Conservation (phyloP, 2,329 filamentous ascomycete species). For the Cordyceps cicadae region DNA sequence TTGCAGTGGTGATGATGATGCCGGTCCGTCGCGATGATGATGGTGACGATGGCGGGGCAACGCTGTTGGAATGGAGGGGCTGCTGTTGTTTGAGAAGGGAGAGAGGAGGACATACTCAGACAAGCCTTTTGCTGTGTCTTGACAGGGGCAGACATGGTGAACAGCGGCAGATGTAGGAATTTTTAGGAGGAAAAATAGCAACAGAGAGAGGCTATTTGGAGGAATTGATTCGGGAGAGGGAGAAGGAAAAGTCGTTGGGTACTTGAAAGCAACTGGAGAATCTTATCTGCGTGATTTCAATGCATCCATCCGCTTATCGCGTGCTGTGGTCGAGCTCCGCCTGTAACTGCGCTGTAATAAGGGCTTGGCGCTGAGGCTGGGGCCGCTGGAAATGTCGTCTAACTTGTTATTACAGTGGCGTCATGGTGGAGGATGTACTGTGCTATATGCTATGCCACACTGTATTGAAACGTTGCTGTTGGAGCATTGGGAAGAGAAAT, state of each 20-base stretch:
- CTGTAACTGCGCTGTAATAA: background rate
- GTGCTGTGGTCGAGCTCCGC: background rate
- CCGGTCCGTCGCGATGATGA: background rate
- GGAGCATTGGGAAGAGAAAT: too few relatives aligned
- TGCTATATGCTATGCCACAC: background rate
- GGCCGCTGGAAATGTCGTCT: background rate
- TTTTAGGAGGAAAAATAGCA: slow-evolving; percentile 5
- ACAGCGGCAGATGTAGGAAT: background rate
- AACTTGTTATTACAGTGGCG: background rate
- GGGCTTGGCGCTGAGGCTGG: background rate
- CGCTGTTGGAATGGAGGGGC: slow-evolving; percentile 20
- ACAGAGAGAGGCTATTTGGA: background rate
- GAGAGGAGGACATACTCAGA: slow-evolving; percentile 44
- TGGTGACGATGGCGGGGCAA: slow-evolving; percentile 17
- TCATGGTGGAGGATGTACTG: background rate
- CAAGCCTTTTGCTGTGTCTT: slow-evolving; percentile 52
- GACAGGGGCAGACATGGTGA: slow-evolving; percentile 33
- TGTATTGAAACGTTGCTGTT: background rate
- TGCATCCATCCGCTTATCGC: slow-evolving; percentile 2
- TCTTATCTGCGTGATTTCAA: slow-evolving; percentile 24
- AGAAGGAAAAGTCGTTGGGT: slow-evolving; percentile 13
- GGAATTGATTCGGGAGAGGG: background rate
- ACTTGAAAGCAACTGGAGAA: background rate
- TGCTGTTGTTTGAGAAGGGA: slow-evolving; percentile 17
- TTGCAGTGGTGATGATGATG: slow-evolving; percentile 7